Evolutionary conservation across 164 flowering plant genomes (phyloP).

Genomic region (Berberis thunbergii): DNA sequence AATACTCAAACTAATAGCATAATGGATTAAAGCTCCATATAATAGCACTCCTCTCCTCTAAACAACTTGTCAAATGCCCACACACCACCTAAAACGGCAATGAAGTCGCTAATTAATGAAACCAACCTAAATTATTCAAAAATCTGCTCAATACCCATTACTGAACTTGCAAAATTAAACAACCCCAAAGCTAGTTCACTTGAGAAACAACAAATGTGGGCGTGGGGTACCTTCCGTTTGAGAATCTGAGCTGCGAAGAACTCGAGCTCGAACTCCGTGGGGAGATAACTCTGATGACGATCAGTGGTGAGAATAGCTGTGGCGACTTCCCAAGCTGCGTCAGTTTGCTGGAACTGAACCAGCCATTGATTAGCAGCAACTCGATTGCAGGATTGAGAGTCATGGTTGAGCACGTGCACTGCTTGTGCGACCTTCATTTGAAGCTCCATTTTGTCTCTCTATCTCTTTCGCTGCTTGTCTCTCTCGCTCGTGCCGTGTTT

Average conservation of each 20-base stretch:
- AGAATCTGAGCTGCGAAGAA: conserved; percentile 97
- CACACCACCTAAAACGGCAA: too few relatives aligned
- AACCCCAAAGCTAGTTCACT: not conserved
- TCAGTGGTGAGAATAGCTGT: conserved; percentile 70
- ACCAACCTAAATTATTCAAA: too few relatives aligned
- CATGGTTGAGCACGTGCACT: conserved; percentile 82
- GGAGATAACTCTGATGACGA: conserved; percentile 6
- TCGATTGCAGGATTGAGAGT: conserved; percentile 70
- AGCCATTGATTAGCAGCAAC: conserved; percentile 97
- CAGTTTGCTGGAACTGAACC: conserved; percentile 87
- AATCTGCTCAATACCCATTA: too few relatives aligned
- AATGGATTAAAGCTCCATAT: too few relatives aligned
- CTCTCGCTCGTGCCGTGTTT: too few relatives aligned
- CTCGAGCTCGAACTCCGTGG: conserved; percentile 55
- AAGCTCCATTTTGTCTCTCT: not conserved
- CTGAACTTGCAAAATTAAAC: too few relatives aligned
- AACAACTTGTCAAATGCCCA: too few relatives aligned
- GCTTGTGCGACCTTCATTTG: conserved; percentile 70
- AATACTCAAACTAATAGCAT: too few relatives aligned
- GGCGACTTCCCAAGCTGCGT: conserved; percentile 87
- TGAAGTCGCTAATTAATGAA: too few relatives aligned
- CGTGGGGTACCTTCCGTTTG: conserved; percentile 61
- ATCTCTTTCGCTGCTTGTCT: too few relatives aligned
- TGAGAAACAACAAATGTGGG: not conserved
- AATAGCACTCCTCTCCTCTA: too few relatives aligned